phyloP scores from a whole-genome alignment of 768 basidiomycete species.

The Grammothele lineata region DNA sequence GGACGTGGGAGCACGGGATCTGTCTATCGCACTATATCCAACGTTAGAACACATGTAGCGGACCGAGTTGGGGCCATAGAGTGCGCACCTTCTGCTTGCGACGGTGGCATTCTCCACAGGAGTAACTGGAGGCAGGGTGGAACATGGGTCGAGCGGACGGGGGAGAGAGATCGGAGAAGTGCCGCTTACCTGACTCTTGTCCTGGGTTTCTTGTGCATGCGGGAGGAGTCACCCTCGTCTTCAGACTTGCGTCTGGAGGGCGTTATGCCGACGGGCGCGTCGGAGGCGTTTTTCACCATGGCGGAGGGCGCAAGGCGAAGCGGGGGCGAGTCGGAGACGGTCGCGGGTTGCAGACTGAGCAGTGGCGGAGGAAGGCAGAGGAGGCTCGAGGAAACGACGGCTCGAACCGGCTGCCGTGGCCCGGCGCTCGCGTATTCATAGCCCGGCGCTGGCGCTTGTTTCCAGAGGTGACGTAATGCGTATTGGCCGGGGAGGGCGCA shows the following conservation, averaged over 20 bases:
- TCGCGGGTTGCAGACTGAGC: background rate
- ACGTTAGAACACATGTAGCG: too few species aligned
- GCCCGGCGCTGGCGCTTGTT: too few species aligned
- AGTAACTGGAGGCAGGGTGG: conserved; percentile 50
- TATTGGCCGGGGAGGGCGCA: too few species aligned
- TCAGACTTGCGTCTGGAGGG: conserved; percentile 62
- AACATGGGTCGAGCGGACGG: background rate
- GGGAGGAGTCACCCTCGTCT: conserved; percentile 43
- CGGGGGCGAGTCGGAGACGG: background rate
- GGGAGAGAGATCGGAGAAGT: background rate
- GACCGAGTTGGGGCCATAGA: too few species aligned
- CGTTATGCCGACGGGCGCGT: conserved; percentile 10
- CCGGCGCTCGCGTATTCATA: too few species aligned
- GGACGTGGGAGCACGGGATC: conserved; percentile 78
- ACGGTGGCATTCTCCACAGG: conserved; percentile 84
- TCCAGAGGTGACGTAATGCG: too few species aligned
- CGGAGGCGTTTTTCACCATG: conserved; percentile 16
- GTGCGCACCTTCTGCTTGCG: conserved; percentile 74
- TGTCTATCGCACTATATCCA: conserved; percentile 83
- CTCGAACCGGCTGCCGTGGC: too few species aligned
- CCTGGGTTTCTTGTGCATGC: conserved; percentile 57
- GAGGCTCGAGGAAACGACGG: too few species aligned
- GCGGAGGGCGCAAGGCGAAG: background rate
- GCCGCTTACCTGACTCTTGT: conserved; percentile 68
- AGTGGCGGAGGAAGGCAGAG: background rate